Evolutionary conservation across 1,284 basidiomycete species (phyloP), one percentile per base, ranked within the genome.

Genomic region (Cryptococcus floricola): DNA sequence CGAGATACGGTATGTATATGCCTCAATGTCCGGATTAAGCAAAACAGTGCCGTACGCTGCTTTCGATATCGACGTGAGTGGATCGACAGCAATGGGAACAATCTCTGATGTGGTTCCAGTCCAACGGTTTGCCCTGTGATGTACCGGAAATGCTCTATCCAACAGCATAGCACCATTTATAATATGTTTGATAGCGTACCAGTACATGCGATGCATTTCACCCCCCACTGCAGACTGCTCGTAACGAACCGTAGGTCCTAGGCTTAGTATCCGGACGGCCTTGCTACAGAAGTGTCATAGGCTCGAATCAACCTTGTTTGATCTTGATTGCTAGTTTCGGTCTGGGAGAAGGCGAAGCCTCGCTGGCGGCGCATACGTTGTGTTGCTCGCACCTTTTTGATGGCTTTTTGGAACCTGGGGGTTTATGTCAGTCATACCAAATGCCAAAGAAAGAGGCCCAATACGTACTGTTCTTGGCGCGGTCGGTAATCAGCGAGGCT

Each of bases 401-500:
- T 97, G 7, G 93, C 93, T 75, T 96, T 94, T 77, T 94, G 91
- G 79, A 94, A 94, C 74, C 88, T 91, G 48, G 31, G 49, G 37
- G 47, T 18, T 8, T 4, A 23, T 47, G 37, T 50, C 51, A 52
- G 53, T 51, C 38, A 52, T 16, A 25, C 37, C 16, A 31, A 0
- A 49, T 5, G 42, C 27, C 19, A 23, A 14, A 2, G 16, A 25
- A 34, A 23, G 13, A 12, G 23, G 16, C n/a, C 19, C 12, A 41
- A 0, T 37, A 84, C 88, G 69, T 69, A 91, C 86, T 98, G 95
- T 77, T 96, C 95, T 79, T 98, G 95, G 56, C 95, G 83, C 1
- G 96, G 96, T 44, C 96, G 82, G 74, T 98, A 97, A 73, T 99
- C 96, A 9, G 93, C 92, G 59, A 97, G 87, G 73, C 97, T 96